Base-by-base conservation (phyloP, 2,329 filamentous ascomycete genomes). In the Tolypocladium endophyticum region DNA sequence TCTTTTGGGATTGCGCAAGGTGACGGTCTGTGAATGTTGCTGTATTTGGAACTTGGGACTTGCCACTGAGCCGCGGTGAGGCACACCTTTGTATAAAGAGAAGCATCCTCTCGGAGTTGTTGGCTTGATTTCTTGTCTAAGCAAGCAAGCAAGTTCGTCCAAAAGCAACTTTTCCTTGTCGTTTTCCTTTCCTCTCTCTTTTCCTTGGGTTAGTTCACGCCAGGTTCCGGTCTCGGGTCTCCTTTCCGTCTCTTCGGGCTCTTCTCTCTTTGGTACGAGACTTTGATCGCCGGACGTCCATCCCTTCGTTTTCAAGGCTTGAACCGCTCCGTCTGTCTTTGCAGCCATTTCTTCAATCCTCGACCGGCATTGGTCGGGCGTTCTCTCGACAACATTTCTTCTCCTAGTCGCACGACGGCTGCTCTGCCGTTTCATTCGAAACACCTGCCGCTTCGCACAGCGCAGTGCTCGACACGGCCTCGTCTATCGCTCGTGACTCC, bases 401-500 rank as follows among this genome's bases (percentile, higher is more conserved):
- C 69, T 64, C 68, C 70, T 58, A 28, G 64, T 50, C 62, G 70
- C 61, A 66, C 67, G 58, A 56, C 67, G 63, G 64, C 71, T 62
- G 60, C 62, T 45, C 68, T 74, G 71, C 68, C 77, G 65, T 66
- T 76, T 69, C 72, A 77, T 70, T 68, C 75, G 66, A 73, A 73
- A 65, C 71, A 74, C 66, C 62, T 76, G 67, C 70, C 76, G 65
- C 62, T 75, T 66, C 75, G 72, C 61, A 80, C 77, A 59, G 71
- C 72, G 50, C 67, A 67, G 30, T 70, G 70, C 63, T 68, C 67
- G 33, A 67, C 74, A 61, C 64, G 75, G 58, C 78, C 78, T 39
- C 71, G 69, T 38, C 77, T 81, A 57, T 75, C 74, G 16, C 69
- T 80, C 59, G 68, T 74, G 59, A 79, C 76, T 45, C 63, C 70